Percentiles rank a stretch among this genome's conserved stretches.
These are phyloP conservation scores for Microbotryum intermedium DNA, from an alignment of 1,284 basidiomycete species.

Conservation along the genomic window DNA sequence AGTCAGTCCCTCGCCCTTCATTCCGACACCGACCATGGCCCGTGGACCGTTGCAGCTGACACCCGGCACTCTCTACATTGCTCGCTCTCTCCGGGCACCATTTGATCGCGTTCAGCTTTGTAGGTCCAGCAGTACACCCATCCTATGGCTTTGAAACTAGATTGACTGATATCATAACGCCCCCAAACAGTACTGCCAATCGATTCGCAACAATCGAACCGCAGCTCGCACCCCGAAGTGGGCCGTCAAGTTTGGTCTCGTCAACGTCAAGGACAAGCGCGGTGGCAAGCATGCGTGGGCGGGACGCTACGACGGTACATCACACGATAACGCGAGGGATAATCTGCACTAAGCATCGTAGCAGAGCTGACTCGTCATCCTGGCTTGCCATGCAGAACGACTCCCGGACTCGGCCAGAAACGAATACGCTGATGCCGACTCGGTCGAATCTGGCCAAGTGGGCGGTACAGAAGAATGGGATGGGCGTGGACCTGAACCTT, in stretches of 20 bases:
- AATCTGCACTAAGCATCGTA: background rate
- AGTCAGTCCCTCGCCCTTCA: conserved; percentile 29
- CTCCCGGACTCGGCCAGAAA: conserved; percentile 6
- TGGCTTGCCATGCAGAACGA: background rate
- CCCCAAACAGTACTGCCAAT: conserved; percentile 47
- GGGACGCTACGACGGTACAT: conserved; percentile 42
- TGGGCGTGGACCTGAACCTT: conserved; percentile 26
- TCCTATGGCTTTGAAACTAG: too few relatives aligned
- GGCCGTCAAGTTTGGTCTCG: conserved; percentile 79
- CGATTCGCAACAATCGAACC: conserved; percentile 91
- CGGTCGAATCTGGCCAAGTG: conserved; percentile 1
- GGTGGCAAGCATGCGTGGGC: conserved; percentile 73
- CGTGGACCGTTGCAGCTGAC: background rate
- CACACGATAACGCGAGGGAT: background rate
- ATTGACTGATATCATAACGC: too few relatives aligned
- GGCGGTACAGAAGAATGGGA: conserved; percentile 18
- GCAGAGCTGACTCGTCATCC: background rate
- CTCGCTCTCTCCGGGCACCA: too few relatives aligned
- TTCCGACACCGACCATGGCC: background rate
- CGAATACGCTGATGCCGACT: conserved; percentile 10
- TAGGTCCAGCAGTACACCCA: conserved; percentile 3
- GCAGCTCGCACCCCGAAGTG: conserved; percentile 85
- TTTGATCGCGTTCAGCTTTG: conserved; percentile 5
- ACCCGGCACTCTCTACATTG: background rate
- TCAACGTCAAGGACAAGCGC: conserved; percentile 68